Evolutionary conservation across 2,329 filamentous ascomycete genomes (phyloP).

Genomic region (Xylaria sp.): DNA sequence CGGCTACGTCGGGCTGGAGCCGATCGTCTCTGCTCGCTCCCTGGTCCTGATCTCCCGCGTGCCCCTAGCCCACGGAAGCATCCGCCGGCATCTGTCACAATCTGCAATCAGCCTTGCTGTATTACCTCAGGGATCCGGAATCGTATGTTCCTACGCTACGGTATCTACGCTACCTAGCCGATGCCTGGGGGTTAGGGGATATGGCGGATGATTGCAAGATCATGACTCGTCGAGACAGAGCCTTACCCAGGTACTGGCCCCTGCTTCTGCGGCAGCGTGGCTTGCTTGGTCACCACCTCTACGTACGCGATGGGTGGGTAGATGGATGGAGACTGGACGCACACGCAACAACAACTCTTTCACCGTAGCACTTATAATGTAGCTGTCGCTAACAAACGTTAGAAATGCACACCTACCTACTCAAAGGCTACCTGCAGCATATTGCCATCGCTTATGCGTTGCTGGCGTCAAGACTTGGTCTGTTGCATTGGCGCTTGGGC

Average conservation of each 20-base stretch:
- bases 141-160: constrained; percentile 21
- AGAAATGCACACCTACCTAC: constrained; percentile 4
- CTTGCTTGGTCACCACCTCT: constrained; percentile 12
- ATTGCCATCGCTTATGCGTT: background rate
- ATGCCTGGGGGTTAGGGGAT: background rate
- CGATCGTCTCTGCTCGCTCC: constrained; percentile 8
- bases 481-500: constrained; percentile 1
- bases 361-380: constrained; percentile 9
- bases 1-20: constrained; percentile 15
- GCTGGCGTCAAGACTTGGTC: constrained; percentile 10
- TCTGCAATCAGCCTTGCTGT: constrained; percentile 32
- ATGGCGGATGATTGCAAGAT: background rate
- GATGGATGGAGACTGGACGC: constrained; percentile 5
- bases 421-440: background rate
- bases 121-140: background rate
- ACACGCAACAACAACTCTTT: constrained; percentile 3
- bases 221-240: constrained; percentile 21
- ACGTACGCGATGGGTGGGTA: background rate
- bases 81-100: constrained; percentile 31
- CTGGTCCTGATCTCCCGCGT: constrained; percentile 24
- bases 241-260: constrained; percentile 11
- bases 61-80: constrained; percentile 21
- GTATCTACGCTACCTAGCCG: constrained; percentile 1
- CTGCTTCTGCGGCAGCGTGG: constrained; percentile 21
- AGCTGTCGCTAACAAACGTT: constrained; percentile 19